A percentile compares a stretch with the other conserved stretches of the same genome.
Conservation (phyloP, 257 asterid species). For the Solanum paucissectum region DNA sequence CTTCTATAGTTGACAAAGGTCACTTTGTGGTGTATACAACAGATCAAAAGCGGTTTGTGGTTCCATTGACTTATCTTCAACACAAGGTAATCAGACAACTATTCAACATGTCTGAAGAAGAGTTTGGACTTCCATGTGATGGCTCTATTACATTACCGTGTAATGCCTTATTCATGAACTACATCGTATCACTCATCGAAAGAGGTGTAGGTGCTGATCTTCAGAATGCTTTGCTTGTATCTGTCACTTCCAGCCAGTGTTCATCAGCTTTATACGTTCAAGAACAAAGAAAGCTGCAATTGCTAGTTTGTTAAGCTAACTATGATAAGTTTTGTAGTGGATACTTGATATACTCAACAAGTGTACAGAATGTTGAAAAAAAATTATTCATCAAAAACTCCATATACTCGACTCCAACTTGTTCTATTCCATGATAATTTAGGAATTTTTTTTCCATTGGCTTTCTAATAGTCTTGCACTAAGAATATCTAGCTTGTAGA, state of each 20-base stretch:
- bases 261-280: neutral
- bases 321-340: neutral
- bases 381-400: neutral
- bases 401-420: neutral
- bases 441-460: neutral
- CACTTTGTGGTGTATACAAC: slow-evolving; percentile 20
- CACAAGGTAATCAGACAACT: slow-evolving; percentile 13
- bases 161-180: slow-evolving; percentile 3
- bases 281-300: neutral
- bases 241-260: neutral
- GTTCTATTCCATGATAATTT: neutral
- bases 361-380: neutral
- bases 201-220: slow-evolving; percentile 13
- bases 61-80: slow-evolving; percentile 18
- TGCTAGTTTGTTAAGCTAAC: neutral
- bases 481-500: neutral
- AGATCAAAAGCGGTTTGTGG: slow-evolving; percentile 14
- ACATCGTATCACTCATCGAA: slow-evolving; percentile 4
- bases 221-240: slow-evolving; percentile 17
- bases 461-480: neutral
- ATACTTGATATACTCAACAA: neutral
- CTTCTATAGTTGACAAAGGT: slow-evolving; percentile 13
- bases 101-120: slow-evolving; percentile 23
- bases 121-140: neutral
- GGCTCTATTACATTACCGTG: slow-evolving; percentile 19